These are phyloP conservation scores for Phytophthora aleatoria DNA, from an alignment of 352 stramenopile genomes.

Conservation along the genomic window DNA sequence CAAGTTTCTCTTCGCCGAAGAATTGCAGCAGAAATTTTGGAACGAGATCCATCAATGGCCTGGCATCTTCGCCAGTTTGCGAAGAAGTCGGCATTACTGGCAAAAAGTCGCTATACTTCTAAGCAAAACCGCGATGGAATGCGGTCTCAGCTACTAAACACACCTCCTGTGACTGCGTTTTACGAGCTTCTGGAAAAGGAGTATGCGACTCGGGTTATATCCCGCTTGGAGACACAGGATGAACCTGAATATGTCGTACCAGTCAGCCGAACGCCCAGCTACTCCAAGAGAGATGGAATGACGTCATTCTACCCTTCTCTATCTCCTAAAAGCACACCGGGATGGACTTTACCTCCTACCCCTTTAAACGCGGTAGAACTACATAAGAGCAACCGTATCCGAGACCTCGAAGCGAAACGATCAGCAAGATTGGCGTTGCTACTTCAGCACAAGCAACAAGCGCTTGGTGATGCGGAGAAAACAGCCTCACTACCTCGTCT, in stretches of 20 bases:
- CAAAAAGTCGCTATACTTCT: conserved; percentile 3
- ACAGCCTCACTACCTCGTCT: conserved; percentile 56
- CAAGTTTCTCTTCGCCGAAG: conserved; percentile 35
- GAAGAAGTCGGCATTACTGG: conserved; percentile 14
- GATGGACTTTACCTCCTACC: conserved; percentile 1
- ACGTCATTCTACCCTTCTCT: conserved; percentile 5
- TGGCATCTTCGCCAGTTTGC: conserved; percentile 39
- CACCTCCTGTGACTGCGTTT: conserved; percentile 43
- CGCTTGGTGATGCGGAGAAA: conserved; percentile 60
- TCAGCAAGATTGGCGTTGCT: conserved; percentile 41
- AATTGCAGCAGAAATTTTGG: conserved; percentile 43
- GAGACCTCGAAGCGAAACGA: conserved; percentile 69
- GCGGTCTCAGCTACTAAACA: neutral
- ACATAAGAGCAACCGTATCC: conserved; percentile 62
- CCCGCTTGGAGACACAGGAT: conserved; percentile 3
- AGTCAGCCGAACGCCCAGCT: conserved; percentile 11
- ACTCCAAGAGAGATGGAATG: conserved; percentile 12
- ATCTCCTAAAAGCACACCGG: conserved; percentile 10
- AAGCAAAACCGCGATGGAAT: conserved; percentile 13
- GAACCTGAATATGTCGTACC: conserved; percentile 7
- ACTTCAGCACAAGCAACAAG: conserved; percentile 63
- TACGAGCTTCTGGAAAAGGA: conserved; percentile 46
- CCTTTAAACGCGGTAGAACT: conserved; percentile 28
- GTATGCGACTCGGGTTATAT: conserved; percentile 16
- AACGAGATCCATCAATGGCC: conserved; percentile 41